Evolutionary conservation across 139 green algal genomes (phyloP), one percentile per base, ranked within the genome.

Genomic region (Nannochloris sp.): DNA sequence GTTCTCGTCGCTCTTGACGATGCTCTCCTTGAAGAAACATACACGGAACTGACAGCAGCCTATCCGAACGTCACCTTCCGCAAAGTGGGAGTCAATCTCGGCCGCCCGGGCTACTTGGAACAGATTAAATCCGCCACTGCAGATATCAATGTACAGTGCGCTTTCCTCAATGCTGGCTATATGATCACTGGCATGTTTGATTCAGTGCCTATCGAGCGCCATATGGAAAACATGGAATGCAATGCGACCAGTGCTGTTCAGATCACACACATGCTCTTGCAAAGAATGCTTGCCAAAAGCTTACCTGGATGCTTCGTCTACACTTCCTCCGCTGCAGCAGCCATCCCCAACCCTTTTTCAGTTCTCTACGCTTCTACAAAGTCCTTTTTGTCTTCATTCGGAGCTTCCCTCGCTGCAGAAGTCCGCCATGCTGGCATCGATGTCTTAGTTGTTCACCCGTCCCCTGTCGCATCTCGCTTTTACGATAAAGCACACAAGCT

Each of bases 141-240:
- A 3, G 86, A 96, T 76, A 91, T 97, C 33, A 53, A 86, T 32
- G 69, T 96, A 38, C 73, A 78, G 53, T 35, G 93, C 6, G 75
- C 96, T 4, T 98, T 97, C 79, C 85, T 74, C 78, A 98, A 98
- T 71, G 92, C 92, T 2, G 92, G 92, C 32, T 98, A 96, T 76
- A 85, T 98, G 55, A 67, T 96, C 6, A 94, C 89, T 7, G 91
- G 91, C 30, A 96, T 98, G 71, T 98, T 97, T 74, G 79, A 89
- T 38, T 74, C 79, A 10, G 65, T 68, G 35, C 47, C 84, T 0
- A 60, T 90, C 13, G 80, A 89, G 9, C 62, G 73, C 33, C 81
- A 94, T 24, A 67, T 87, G 71, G 71, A 76, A 25, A 98, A 97
- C 67, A 60, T 96, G 47, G 87, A 97, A 76, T 96, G 91, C 84